A percentile compares a stretch with the other conserved stretches of the same genome.
Conservation (phyloP, 345 rosid species). For the Sisymbrium irio region DNA sequence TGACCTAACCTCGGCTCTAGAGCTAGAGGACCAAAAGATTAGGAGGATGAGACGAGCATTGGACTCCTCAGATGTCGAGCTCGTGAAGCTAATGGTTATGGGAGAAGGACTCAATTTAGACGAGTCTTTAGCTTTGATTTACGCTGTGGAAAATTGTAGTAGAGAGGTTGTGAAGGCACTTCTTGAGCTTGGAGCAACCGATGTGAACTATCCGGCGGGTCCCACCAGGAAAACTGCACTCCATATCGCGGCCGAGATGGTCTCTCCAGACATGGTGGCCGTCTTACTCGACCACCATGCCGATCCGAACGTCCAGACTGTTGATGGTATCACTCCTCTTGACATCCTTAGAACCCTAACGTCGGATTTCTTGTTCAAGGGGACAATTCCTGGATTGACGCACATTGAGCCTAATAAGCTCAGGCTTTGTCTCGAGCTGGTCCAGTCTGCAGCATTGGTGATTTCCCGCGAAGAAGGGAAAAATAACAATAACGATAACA, state of each 20-base stretch:
- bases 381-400: slow-evolving; percentile 85
- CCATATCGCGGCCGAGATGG: slow-evolving; percentile 97
- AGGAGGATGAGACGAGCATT: slow-evolving; percentile 90
- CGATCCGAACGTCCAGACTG: slow-evolving; percentile 87
- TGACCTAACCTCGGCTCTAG: slow-evolving; percentile 53
- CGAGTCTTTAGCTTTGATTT: slow-evolving; percentile 83
- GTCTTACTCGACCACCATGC: slow-evolving; percentile 97
- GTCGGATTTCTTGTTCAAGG: slow-evolving; percentile 97
- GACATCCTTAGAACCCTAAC: slow-evolving; percentile 93
- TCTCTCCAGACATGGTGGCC: slow-evolving; percentile 97
- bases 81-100: slow-evolving; percentile 99
- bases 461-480: slow-evolving; percentile 93
- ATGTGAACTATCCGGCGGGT: slow-evolving; percentile 89
- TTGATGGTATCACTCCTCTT: slow-evolving; percentile 85
- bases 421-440: slow-evolving; percentile 93
- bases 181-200: slow-evolving; percentile 97
- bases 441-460: slow-evolving; percentile 94
- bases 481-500: slow-evolving; percentile 41
- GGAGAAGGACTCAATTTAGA: slow-evolving; percentile 96
- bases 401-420: slow-evolving; percentile 97
- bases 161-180: slow-evolving; percentile 95
- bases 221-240: slow-evolving; percentile 87
- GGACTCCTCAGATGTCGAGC: slow-evolving; percentile 90
- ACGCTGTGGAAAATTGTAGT: slow-evolving; percentile 94
- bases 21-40: slow-evolving; percentile 89